A percentile compares a stretch with the other conserved stretches of the same genome.
These are phyloP conservation scores for Hericium erinaceus DNA, from an alignment of 768 basidiomycete species.

Conservation along the genomic window DNA sequence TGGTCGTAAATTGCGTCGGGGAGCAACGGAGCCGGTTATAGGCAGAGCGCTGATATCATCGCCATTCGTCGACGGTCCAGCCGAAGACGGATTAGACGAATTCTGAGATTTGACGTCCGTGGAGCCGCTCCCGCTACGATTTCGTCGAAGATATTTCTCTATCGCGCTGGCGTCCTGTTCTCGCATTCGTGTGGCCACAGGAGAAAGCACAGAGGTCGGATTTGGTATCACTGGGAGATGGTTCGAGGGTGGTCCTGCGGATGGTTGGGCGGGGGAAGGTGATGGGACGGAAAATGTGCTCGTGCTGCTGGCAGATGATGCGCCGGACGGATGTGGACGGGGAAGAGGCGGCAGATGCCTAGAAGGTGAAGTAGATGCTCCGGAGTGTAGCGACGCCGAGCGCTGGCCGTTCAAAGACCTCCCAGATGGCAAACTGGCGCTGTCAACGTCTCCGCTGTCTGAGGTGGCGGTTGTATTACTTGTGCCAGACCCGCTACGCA, in stretches of 20 bases:
- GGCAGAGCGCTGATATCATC: conserved; percentile 45
- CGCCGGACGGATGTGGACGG: conserved; percentile 31
- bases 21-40: conserved; percentile 45
- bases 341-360: conserved; percentile 13
- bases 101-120: conserved; percentile 63
- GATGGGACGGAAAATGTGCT: conserved; percentile 30
- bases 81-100: conserved; percentile 37
- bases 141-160: conserved; percentile 76
- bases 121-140: conserved; percentile 75
- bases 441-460: conserved; percentile 14
- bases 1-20: conserved; percentile 52
- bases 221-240: conserved; percentile 18
- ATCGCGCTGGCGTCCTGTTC: conserved; percentile 82
- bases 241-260: conserved; percentile 26
- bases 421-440: conserved; percentile 10
- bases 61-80: conserved; percentile 41
- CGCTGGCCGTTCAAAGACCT: conserved; percentile 16
- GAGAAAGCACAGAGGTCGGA: conserved; percentile 51
- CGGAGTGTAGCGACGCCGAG: conserved; percentile 18
- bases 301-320: conserved; percentile 48
- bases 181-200: conserved; percentile 71
- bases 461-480: conserved; percentile 23
- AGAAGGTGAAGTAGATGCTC: not conserved
- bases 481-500: conserved; percentile 15
- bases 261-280: conserved; percentile 22